A percentile compares a stretch with the other conserved stretches of the same genome.
These are phyloP conservation scores for Amoebophrya sp. DNA, from an alignment of 169 alveolate genomes.

Conservation along the genomic window DNA sequence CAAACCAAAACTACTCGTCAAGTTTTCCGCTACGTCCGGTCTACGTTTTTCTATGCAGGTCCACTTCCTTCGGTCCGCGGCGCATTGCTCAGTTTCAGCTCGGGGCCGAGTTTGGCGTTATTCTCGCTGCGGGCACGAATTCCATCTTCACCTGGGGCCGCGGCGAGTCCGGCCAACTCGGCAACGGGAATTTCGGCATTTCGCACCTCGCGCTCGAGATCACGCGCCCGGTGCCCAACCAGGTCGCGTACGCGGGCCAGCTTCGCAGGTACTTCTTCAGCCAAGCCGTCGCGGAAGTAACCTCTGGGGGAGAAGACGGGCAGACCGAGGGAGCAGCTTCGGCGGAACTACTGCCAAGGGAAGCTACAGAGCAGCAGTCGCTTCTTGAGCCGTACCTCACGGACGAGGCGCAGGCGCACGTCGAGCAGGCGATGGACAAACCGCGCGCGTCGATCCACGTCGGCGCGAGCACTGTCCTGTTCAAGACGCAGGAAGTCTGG, in stretches of 20 bases:
- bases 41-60: neutral
- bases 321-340: too few relatives aligned
- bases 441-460: too few relatives aligned
- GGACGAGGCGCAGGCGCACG: too few relatives aligned
- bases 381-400: too few relatives aligned
- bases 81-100: neutral
- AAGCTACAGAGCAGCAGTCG: too few relatives aligned
- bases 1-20: neutral
- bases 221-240: too few relatives aligned
- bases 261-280: neutral
- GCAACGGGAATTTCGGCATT: neutral
- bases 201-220: too few relatives aligned
- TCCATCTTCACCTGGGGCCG: neutral
- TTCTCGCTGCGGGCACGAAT: neutral
- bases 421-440: too few relatives aligned
- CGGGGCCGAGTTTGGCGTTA: neutral
- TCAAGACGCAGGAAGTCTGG: neutral
- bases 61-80: neutral
- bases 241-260: too few relatives aligned
- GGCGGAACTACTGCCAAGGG: too few relatives aligned
- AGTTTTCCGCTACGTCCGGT: neutral
- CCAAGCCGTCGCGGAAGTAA: neutral
- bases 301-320: too few relatives aligned
- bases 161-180: neutral
- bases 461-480: neutral